Conservation (phyloP, 768 basidiomycete genomes). For the Leccinum arenicola region DNA sequence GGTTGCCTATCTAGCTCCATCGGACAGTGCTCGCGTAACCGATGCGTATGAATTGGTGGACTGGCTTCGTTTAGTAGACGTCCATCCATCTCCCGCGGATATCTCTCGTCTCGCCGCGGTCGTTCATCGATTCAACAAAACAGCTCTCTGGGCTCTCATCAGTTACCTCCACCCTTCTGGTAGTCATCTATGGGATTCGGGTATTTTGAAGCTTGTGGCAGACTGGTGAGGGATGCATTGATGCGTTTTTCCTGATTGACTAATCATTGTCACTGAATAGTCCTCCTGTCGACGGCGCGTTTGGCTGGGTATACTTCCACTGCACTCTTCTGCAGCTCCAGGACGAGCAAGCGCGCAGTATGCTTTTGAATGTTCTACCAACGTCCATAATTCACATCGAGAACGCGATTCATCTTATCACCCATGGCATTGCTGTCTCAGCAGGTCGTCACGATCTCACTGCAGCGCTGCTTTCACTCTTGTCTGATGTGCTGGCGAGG, state of each 20-base stretch:
- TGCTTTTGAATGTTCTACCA: conserved; percentile 29
- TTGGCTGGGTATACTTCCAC: conserved; percentile 47
- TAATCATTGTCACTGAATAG: conserved; percentile 6
- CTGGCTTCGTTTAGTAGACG: conserved; percentile 51
- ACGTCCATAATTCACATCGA: conserved; percentile 32
- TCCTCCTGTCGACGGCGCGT: conserved; percentile 23
- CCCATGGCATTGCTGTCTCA: conserved; percentile 32
- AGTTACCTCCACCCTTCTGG: conserved; percentile 43
- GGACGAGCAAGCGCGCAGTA: conserved; percentile 22
- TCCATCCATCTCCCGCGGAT: conserved; percentile 34
- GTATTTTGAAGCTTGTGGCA: conserved; percentile 11
- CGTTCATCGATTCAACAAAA: conserved; percentile 40
- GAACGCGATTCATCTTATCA: conserved; percentile 37
- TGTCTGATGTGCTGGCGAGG: conserved; percentile 36
- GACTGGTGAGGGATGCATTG: conserved; percentile 26
- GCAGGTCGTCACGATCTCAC: conserved; percentile 21
- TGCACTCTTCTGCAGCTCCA: conserved; percentile 21
- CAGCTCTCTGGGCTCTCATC: conserved; percentile 42
- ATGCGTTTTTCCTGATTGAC: neutral
- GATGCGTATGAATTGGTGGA: conserved; percentile 61
- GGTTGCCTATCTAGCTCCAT: conserved; percentile 35
- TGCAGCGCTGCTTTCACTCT: conserved; percentile 35
- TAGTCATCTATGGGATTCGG: conserved; percentile 41
- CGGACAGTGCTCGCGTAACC: conserved; percentile 31
- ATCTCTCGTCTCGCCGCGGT: conserved; percentile 40